A percentile compares a stretch with the other conserved stretches of the same genome.
These are phyloP conservation scores for Arabis alpina DNA, from an alignment of 345 rosid genomes.

Conservation along the genomic window DNA sequence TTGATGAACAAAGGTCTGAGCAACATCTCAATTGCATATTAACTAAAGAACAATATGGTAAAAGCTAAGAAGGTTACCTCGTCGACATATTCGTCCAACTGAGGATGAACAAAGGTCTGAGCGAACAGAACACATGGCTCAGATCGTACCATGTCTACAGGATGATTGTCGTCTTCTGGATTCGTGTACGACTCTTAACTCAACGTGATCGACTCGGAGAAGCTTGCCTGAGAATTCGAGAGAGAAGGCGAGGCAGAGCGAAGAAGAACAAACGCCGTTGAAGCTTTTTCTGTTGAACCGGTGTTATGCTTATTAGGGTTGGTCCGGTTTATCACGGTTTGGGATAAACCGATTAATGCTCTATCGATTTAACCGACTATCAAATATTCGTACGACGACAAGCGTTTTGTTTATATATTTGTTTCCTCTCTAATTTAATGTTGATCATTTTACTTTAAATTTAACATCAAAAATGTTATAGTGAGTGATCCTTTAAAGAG, in stretches of 20 bases:
- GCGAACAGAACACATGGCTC: slow-evolving; percentile 92
- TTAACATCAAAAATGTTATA: background rate
- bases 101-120: slow-evolving; percentile 93
- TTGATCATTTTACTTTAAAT: background rate
- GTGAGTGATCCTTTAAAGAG: too few species aligned
- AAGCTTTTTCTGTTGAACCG: slow-evolving; percentile 22
- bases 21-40: slow-evolving; percentile 10
- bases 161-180: background rate
- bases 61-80: slow-evolving; percentile 56
- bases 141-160: slow-evolving; percentile 73
- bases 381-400: background rate
- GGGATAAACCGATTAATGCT: background rate
- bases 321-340: slow-evolving; percentile 19
- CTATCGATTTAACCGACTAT: background rate
- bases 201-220: too few species aligned
- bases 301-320: slow-evolving; percentile 37
- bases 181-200: background rate
- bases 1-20: too few species aligned
- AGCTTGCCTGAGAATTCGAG: slow-evolving; percentile 10
- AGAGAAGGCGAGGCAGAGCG: background rate
- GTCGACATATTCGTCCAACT: slow-evolving; percentile 94
- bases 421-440: background rate
- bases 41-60: background rate
- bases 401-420: background rate
- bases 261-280: slow-evolving; percentile 18